Conservation (phyloP, 2,329 filamentous ascomycete genomes). For the Aspergillus latus region DNA sequence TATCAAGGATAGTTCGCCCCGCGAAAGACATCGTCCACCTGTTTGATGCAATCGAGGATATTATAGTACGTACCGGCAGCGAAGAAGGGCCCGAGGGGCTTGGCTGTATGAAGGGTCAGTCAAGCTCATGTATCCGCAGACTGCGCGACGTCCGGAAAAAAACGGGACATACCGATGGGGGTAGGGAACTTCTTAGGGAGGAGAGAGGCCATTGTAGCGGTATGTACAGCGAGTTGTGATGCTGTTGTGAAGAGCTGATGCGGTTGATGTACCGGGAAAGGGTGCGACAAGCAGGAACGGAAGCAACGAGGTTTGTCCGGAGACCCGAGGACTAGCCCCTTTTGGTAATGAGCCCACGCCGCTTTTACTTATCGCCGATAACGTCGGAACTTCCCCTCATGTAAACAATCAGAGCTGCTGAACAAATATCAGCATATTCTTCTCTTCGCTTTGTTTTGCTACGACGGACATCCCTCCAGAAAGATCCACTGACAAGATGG, state of each 20-base stretch:
- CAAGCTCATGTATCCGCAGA: constrained; percentile 19
- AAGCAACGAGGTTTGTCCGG: constrained; percentile 42
- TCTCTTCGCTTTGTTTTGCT: background rate
- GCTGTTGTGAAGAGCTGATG: constrained; percentile 24
- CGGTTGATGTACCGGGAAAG: constrained; percentile 31
- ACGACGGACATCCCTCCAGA: background rate
- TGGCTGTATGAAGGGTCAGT: constrained; percentile 59
- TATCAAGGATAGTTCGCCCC: background rate
- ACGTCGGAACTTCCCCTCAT: constrained; percentile 14
- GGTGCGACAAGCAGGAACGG: constrained; percentile 33
- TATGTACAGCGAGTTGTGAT: constrained; percentile 32
- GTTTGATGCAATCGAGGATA: background rate
- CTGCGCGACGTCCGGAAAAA: background rate
- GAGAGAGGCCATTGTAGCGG: constrained; percentile 66
- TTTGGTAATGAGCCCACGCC: constrained; percentile 22
- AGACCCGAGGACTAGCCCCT: constrained; percentile 29
- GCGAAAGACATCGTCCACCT: background rate
- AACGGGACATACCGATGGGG: constrained; percentile 66
- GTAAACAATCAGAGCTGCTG: constrained; percentile 21
- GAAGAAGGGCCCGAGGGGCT: constrained; percentile 92
- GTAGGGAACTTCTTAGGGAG: constrained; percentile 82
- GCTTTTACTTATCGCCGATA: constrained; percentile 30
- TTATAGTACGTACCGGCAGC: constrained; percentile 73
- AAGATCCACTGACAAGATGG: constrained; percentile 28
- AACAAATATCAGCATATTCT: background rate